phyloP scores from a whole-genome alignment of 2,329 filamentous ascomycete genomes.

The Berkeleyomyces rouxiae region DNA sequence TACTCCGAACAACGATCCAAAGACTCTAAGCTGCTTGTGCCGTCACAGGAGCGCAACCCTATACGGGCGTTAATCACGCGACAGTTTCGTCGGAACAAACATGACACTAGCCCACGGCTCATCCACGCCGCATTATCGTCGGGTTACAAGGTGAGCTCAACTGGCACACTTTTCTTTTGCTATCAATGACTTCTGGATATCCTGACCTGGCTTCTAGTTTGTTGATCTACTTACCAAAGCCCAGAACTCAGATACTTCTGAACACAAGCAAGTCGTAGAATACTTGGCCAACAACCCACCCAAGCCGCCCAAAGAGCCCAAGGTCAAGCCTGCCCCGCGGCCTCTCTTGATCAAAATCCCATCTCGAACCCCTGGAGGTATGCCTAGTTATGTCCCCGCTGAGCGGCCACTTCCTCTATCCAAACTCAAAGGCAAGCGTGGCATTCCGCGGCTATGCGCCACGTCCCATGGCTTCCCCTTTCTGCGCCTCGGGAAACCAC shows the following conservation, averaged over 20 bases:
- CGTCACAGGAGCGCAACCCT: slow-evolving; percentile 22
- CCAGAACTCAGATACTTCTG: slow-evolving; percentile 22
- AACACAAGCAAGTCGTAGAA: slow-evolving; percentile 26
- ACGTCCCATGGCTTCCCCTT: slow-evolving; percentile 43
- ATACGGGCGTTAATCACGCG: slow-evolving; percentile 42
- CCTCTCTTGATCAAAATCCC: slow-evolving; percentile 23
- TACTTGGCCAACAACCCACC: slow-evolving; percentile 3
- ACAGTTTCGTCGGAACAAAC: slow-evolving; percentile 43
- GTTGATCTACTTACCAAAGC: slow-evolving; percentile 26
- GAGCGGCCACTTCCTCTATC: slow-evolving; percentile 31
- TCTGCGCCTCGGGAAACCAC: slow-evolving; percentile 48
- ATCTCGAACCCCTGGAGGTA: slow-evolving; percentile 17
- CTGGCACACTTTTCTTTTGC: not conserved
- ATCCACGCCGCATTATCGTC: slow-evolving; percentile 45
- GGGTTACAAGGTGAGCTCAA: slow-evolving; percentile 43
- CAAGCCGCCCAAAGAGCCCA: slow-evolving; percentile 14
- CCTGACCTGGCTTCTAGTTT: slow-evolving; percentile 20
- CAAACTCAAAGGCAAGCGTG: slow-evolving; percentile 30
- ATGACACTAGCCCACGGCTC: slow-evolving; percentile 41
- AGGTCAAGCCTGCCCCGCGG: slow-evolving; percentile 15
- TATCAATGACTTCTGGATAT: not conserved
- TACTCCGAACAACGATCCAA: not conserved
- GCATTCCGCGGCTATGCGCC: slow-evolving; percentile 39
- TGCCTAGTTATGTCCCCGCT: slow-evolving; percentile 32
- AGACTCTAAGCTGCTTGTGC: not conserved